Conservation (phyloP, 2,329 filamentous ascomycete genomes). For the Ceratocystis huliohia region DNA sequence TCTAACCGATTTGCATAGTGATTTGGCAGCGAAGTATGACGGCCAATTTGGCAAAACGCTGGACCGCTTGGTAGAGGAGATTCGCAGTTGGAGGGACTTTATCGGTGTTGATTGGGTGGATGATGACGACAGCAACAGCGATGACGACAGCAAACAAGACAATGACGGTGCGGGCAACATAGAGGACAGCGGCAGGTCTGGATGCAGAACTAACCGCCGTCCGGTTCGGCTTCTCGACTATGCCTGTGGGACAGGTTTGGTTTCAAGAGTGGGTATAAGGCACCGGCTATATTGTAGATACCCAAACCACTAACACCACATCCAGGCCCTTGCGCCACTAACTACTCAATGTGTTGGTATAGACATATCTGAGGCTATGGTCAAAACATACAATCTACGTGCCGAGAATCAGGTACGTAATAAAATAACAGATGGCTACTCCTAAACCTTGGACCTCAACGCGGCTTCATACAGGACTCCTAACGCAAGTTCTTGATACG, state of each 20-base stretch:
- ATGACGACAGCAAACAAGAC: slow-evolving; percentile 19
- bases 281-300: background rate
- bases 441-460: background rate
- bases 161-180: background rate
- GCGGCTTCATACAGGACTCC: background rate
- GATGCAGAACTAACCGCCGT: slow-evolving; percentile 21
- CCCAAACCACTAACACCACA: background rate
- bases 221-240: slow-evolving; percentile 54
- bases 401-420: slow-evolving; percentile 40
- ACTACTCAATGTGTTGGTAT: slow-evolving; percentile 53
- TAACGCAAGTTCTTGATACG: background rate
- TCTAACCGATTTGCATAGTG: background rate
- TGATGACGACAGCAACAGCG: slow-evolving; percentile 31
- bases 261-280: slow-evolving; percentile 43
- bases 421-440: background rate
- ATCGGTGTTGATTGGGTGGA: slow-evolving; percentile 46
- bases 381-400: slow-evolving; percentile 50
- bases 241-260: slow-evolving; percentile 58
- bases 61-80: slow-evolving; percentile 40
- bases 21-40: slow-evolving; percentile 14
- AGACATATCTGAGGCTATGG: slow-evolving; percentile 60
- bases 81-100: slow-evolving; percentile 44
- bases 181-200: background rate
- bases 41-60: slow-evolving; percentile 34
- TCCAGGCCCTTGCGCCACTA: slow-evolving; percentile 46